Percentiles rank a stretch among this genome's conserved stretches.
phyloP scores from a whole-genome alignment of 2,329 filamentous ascomycete species.

The Apiospora aurea region DNA sequence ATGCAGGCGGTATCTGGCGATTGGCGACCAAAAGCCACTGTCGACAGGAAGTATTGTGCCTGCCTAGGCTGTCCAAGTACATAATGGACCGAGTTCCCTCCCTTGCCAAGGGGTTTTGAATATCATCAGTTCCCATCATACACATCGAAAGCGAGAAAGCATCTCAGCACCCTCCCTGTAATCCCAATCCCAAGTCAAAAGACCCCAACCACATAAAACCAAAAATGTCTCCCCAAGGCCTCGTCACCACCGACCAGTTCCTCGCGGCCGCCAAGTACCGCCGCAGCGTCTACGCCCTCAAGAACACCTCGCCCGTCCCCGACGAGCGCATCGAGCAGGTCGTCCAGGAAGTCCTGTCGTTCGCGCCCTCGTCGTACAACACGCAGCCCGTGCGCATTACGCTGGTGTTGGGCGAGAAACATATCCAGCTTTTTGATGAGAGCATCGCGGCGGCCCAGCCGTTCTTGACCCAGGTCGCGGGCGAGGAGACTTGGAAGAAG shows the following conservation, averaged over 20 bases:
- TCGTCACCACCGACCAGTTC: constrained; percentile 34
- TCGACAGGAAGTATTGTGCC: not conserved
- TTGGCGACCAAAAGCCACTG: not conserved
- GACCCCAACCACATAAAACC: not conserved
- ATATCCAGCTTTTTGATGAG: constrained; percentile 36
- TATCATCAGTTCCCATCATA: not conserved
- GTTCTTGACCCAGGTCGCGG: constrained; percentile 29
- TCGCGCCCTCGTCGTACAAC: constrained; percentile 37
- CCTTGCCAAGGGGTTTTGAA: not conserved
- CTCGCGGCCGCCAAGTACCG: constrained; percentile 40
- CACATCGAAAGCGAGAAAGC: not conserved
- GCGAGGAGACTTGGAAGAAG: constrained; percentile 33
- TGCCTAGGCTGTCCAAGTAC: not conserved
- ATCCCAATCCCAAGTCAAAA: not conserved
- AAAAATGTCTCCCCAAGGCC: constrained; percentile 24
- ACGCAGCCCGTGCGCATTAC: constrained; percentile 35
- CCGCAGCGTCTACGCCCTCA: constrained; percentile 40
- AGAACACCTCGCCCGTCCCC: constrained; percentile 38
- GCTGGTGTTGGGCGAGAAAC: constrained; percentile 34
- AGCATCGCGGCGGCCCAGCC: constrained; percentile 31
- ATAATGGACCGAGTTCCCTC: not conserved
- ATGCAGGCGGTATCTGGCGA: not conserved
- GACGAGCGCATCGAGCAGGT: constrained; percentile 41
- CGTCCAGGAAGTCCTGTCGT: constrained; percentile 34
- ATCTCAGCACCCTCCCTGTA: not conserved